Conservation (phyloP, 1,139 yeast species). For the Citeromyces hawaiiensis region DNA sequence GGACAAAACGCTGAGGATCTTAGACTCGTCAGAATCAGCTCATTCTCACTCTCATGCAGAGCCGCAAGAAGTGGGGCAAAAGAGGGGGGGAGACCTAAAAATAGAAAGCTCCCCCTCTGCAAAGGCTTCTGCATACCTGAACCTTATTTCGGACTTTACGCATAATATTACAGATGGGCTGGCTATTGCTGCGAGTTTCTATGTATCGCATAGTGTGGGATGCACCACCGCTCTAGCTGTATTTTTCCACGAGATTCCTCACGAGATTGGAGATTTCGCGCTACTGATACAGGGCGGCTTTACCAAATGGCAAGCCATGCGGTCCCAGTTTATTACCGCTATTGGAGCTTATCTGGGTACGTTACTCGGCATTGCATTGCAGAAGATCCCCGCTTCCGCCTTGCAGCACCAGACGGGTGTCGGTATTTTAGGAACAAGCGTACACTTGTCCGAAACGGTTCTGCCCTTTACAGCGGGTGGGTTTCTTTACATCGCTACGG, state of each 20-base stretch:
- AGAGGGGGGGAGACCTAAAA: conserved; percentile 14
- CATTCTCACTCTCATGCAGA: conserved; percentile 16
- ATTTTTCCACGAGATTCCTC: conserved; percentile 63
- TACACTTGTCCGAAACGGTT: conserved; percentile 34
- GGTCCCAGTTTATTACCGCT: conserved; percentile 49
- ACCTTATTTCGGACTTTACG: conserved; percentile 49
- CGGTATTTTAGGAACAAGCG: conserved; percentile 36
- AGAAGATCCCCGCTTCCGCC: conserved; percentile 13
- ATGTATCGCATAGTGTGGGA: conserved; percentile 40
- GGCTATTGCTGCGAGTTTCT: conserved; percentile 55
- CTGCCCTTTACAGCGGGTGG: conserved; percentile 66
- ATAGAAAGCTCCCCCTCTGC: conserved; percentile 20
- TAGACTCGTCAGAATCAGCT: conserved; percentile 21
- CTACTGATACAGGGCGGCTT: conserved; percentile 52
- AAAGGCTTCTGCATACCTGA: conserved; percentile 42
- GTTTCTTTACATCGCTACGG: conserved; percentile 51
- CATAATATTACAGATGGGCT: conserved; percentile 65
- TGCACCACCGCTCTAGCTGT: conserved; percentile 54
- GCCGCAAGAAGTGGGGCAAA: conserved; percentile 4
- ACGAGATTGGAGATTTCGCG: conserved; percentile 65
- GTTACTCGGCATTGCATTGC: conserved; percentile 39
- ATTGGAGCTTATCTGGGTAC: conserved; percentile 55
- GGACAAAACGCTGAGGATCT: conserved; percentile 40
- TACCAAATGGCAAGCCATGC: conserved; percentile 45
- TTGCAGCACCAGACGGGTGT: conserved; percentile 5